These are phyloP conservation scores for Fusarium domesticum DNA, from an alignment of 2,329 filamentous ascomycete species.

Conservation along the genomic window DNA sequence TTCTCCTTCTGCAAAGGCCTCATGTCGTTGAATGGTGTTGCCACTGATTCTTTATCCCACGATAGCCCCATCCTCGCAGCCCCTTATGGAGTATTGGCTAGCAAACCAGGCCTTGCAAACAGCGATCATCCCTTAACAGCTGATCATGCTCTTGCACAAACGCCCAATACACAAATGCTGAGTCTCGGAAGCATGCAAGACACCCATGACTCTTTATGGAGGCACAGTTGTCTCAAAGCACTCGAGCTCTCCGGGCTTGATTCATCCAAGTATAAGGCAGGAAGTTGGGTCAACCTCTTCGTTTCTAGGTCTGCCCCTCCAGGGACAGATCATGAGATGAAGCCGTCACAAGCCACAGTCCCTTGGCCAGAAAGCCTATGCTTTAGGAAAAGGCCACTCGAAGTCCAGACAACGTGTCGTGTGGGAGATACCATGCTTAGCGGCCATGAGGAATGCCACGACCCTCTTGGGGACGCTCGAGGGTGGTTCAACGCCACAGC, in stretches of 20 bases:
- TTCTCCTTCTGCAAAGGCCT: slow-evolving; percentile 49
- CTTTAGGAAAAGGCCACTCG: slow-evolving; percentile 48
- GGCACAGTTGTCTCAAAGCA: slow-evolving; percentile 48
- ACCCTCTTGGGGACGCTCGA: slow-evolving; percentile 48
- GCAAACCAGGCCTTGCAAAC: slow-evolving; percentile 22
- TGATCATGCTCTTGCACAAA: slow-evolving; percentile 40
- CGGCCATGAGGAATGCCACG: slow-evolving; percentile 43
- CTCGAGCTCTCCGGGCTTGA: slow-evolving; percentile 51
- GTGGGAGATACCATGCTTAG: slow-evolving; percentile 39
- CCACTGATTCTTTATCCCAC: slow-evolving; percentile 38
- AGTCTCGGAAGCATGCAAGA: slow-evolving; percentile 42
- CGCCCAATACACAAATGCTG: slow-evolving; percentile 51
- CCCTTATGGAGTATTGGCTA: slow-evolving; percentile 47
- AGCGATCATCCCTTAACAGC: slow-evolving; percentile 32
- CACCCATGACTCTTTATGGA: slow-evolving; percentile 46
- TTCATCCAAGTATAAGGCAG: slow-evolving; percentile 40
- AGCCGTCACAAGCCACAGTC: slow-evolving; percentile 42
- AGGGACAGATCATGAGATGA: slow-evolving; percentile 43
- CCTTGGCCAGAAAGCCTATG: slow-evolving; percentile 55
- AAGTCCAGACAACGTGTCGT: slow-evolving; percentile 38
- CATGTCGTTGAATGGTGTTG: slow-evolving; percentile 42
- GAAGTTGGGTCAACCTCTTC: slow-evolving; percentile 51
- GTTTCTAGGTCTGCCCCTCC: slow-evolving; percentile 44
- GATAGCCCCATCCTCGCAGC: slow-evolving; percentile 51
- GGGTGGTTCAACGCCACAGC: slow-evolving; percentile 45